Base-by-base conservation (phyloP, 768 basidiomycete genomes). In the Amanita inopinata region DNA sequence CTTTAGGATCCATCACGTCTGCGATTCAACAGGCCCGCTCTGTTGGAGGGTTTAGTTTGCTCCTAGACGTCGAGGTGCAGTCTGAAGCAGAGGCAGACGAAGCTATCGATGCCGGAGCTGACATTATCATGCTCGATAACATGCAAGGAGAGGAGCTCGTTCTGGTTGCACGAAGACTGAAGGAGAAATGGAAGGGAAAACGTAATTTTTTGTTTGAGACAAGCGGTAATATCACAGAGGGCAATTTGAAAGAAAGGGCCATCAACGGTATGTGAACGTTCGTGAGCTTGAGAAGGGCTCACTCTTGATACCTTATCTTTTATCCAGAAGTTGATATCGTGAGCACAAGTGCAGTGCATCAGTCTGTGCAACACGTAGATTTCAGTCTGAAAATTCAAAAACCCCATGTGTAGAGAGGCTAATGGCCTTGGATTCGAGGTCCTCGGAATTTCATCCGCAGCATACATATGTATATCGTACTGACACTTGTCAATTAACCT, bases 361-460 rank as follows among this genome's bases (percentile, higher is more conserved):
- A 97, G 61, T 88, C 86, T 1, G 89, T 88, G 18, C 88, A 78
- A 51, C 92, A 96, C 56, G 81, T 98, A 48, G 96, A 98, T 60
- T 99, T 93, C 60, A 96, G 91, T 54, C 70, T 99, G 54, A 98
- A 98, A 74, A 83, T 98, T 48, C 91, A 93, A 62, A 73, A 72
- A 51, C 73, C 76, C 7, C 69, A 69, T 50, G 37, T 50, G 37
- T 37, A 43, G 39, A 19, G 17, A 32, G 17, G 11, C 5, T n/a
- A n/a, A n/a, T n/a, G n/a, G n/a, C n/a, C n/a, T n/a, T n/a, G n/a
- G n/a, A n/a, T n/a, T n/a, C n/a, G n/a, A n/a, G n/a, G n/a, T n/a
- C n/a, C n/a, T n/a, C n/a, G n/a, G n/a, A n/a, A n/a, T n/a, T n/a
- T n/a, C n/a, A n/a, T n/a, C n/a, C n/a, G n/a, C n/a, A n/a, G n/a